These are phyloP conservation scores for Ceratocystis papillata DNA, from an alignment of 2,329 filamentous ascomycete genomes.

Conservation along the genomic window DNA sequence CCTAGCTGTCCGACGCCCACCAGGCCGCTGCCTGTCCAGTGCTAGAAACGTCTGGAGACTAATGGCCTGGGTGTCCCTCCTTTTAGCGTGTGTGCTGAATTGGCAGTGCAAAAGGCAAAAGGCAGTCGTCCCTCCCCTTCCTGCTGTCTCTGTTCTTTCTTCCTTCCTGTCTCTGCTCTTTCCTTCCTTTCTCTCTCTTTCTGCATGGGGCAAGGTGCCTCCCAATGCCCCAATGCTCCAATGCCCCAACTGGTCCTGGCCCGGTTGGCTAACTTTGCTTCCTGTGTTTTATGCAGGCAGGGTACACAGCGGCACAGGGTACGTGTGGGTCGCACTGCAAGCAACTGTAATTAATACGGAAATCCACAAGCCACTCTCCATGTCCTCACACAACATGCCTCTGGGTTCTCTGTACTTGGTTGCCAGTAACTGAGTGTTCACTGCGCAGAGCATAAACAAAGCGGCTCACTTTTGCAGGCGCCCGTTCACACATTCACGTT, in stretches of 20 bases:
- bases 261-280: not conserved
- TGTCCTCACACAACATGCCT: no score
- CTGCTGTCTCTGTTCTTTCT: not conserved
- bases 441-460: no score
- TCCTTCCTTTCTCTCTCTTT: not conserved
- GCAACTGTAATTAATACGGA: not conserved
- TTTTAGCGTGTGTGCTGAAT: not conserved
- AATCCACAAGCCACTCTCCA: no score
- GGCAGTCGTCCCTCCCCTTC: not conserved
- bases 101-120: not conserved
- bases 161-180: not conserved
- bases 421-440: no score
- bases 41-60: not conserved
- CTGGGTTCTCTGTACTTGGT: no score
- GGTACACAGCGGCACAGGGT: conserved; percentile 8
- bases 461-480: not conserved
- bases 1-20: no score
- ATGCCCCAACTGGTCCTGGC: no score
- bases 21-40: not conserved
- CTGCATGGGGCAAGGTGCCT: not conserved
- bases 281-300: not conserved
- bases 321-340: not conserved
- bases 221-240: no score
- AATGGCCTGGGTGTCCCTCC: not conserved
- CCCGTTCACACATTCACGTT: not conserved